Percentiles rank a stretch among this genome's conserved stretches.
These are phyloP conservation scores for Colletotrichum sansevieriae DNA, from an alignment of 2,329 filamentous ascomycete genomes.

Conservation along the genomic window DNA sequence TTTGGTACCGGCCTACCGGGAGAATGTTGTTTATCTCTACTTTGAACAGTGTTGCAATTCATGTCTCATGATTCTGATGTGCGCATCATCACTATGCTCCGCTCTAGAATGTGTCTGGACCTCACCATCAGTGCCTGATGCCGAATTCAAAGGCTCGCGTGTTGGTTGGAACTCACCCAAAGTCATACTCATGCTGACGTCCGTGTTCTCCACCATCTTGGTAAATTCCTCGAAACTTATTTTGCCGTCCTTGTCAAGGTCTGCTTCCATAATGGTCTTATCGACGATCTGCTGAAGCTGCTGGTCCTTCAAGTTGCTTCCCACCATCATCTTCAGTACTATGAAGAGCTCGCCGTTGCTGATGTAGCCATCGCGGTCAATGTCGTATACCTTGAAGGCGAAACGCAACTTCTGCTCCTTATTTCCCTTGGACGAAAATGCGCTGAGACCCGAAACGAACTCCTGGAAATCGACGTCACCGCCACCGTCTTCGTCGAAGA, in stretches of 20 bases:
- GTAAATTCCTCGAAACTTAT: constrained; percentile 99
- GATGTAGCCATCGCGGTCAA: constrained; percentile 98
- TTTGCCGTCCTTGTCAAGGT: constrained; percentile 94
- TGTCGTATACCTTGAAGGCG: constrained; percentile 99
- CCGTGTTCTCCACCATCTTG: constrained; percentile 98
- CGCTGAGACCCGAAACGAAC: constrained; percentile 94
- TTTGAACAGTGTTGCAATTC: constrained; percentile 38
- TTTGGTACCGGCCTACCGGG: constrained; percentile 1
- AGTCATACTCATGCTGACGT: constrained; percentile 81
- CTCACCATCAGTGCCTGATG: constrained; percentile 15
- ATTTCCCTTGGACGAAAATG: constrained; percentile 97
- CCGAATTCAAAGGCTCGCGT: not conserved
- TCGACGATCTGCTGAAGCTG: constrained; percentile 99
- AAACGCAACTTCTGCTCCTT: constrained; percentile 99
- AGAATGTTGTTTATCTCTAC: constrained; percentile 34
- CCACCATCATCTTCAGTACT: constrained; percentile 99
- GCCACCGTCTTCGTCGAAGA: constrained; percentile 98
- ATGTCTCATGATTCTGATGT: constrained; percentile 39
- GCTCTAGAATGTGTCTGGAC: constrained; percentile 38
- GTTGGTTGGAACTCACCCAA: constrained; percentile 64
- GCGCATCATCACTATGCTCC: constrained; percentile 17
- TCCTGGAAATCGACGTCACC: constrained; percentile 99
- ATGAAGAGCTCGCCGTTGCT: constrained; percentile 99
- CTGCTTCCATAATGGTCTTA: constrained; percentile 99
- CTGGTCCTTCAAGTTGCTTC: constrained; percentile 98